Evolutionary conservation across 148 eudicot species (phyloP).

Genomic region (Arctostaphylos glauca): DNA sequence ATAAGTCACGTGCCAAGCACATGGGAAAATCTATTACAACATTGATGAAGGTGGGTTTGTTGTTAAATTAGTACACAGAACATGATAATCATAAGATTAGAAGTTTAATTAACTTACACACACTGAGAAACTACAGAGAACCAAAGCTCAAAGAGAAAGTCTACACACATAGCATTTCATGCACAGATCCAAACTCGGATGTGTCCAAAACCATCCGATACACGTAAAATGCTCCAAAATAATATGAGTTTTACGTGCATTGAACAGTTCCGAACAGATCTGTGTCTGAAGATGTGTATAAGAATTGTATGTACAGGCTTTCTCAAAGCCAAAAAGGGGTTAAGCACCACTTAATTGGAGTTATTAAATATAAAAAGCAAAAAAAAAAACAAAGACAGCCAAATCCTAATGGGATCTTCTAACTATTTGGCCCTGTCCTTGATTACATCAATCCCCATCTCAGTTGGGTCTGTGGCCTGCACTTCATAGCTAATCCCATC

Average conservation of each 20-base stretch:
- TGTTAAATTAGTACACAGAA: background rate
- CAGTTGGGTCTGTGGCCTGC: constrained; percentile 86
- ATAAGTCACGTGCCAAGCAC: no score
- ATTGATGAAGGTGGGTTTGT: background rate
- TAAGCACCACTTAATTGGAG: no score
- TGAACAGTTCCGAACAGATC: no score
- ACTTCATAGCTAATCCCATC: constrained; percentile 83
- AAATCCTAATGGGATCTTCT: background rate
- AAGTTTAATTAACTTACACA: background rate
- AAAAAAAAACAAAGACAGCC: background rate
- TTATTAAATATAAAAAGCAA: no score
- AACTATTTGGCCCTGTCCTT: constrained; percentile 58
- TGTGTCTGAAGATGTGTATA: no score
- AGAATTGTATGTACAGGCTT: no score
- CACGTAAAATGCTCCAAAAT: no score
- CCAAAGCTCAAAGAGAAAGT: background rate
- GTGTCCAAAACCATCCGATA: no score
- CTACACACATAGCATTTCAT: no score
- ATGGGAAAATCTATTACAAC: background rate
- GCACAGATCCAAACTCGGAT: no score
- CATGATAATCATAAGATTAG: background rate
- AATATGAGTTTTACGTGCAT: no score
- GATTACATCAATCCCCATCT: constrained; percentile 83
- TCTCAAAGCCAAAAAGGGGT: no score
- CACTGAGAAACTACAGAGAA: background rate